phyloP scores from a whole-genome alignment of 169 alveolate species.

The Plasmodium inui region DNA sequence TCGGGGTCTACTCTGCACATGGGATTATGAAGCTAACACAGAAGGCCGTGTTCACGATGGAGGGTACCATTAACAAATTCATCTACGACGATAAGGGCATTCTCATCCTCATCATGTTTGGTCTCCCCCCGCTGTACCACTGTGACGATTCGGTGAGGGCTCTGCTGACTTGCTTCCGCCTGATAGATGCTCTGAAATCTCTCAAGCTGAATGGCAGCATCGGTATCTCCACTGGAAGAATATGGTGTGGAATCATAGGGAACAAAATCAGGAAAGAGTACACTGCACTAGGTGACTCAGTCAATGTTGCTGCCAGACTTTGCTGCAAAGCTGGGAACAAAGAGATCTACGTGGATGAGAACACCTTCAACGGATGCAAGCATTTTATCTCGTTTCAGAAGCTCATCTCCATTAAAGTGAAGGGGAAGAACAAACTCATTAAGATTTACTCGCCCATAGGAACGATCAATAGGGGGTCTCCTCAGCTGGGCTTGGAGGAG shows the following conservation, averaged over 20 bases:
- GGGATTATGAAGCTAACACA: slow-evolving; percentile 79
- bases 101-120: slow-evolving; percentile 83
- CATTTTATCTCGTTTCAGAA: slow-evolving; percentile 81
- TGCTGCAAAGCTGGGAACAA: slow-evolving; percentile 75
- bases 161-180: slow-evolving; percentile 82
- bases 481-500: background rate
- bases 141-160: slow-evolving; percentile 88
- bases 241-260: slow-evolving; percentile 90
- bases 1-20: slow-evolving; percentile 78
- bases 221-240: slow-evolving; percentile 87
- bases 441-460: slow-evolving; percentile 88
- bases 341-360: slow-evolving; percentile 80
- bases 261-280: slow-evolving; percentile 87
- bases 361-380: slow-evolving; percentile 81
- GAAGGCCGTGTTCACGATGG: slow-evolving; percentile 80
- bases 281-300: slow-evolving; percentile 88
- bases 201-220: slow-evolving; percentile 84
- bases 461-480: slow-evolving; percentile 50
- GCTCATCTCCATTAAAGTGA: slow-evolving; percentile 82
- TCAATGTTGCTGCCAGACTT: slow-evolving; percentile 86
- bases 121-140: slow-evolving; percentile 89
- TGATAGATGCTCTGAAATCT: slow-evolving; percentile 80
- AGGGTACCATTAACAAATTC: slow-evolving; percentile 87
- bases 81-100: slow-evolving; percentile 89
- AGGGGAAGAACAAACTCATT: slow-evolving; percentile 84